phyloP scores from a whole-genome alignment of 345 rosid genomes.

The Lumnitzera littorea region DNA sequence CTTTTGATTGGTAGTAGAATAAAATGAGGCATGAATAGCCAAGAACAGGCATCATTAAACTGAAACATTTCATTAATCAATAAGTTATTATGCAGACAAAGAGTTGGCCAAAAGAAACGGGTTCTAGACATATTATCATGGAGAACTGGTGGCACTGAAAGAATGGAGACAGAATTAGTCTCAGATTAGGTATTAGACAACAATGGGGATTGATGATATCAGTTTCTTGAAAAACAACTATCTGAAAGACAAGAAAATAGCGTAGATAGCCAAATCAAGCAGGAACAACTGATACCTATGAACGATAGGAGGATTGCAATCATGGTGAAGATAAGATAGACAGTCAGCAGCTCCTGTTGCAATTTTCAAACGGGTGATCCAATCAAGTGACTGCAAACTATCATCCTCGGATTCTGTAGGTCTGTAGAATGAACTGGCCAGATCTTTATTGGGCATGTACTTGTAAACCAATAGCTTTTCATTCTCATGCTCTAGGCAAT shows the following conservation, averaged over 20 bases:
- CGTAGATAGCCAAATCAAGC: conserved; percentile 4
- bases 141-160: too few species aligned
- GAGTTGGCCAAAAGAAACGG: too few species aligned
- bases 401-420: conserved; percentile 43
- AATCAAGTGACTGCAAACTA: conserved; percentile 66
- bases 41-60: too few species aligned
- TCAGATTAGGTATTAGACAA: not conserved
- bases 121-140: too few species aligned
- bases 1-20: too few species aligned
- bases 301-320: conserved; percentile 79
- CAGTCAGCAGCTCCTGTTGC: conserved; percentile 90
- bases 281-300: conserved; percentile 55
- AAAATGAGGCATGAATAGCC: too few species aligned
- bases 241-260: not conserved
- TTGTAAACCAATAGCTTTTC: conserved; percentile 82
- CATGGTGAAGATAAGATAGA: conserved; percentile 78
- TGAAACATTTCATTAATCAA: too few species aligned
- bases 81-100: too few species aligned
- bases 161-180: too few species aligned
- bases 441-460: conserved; percentile 71
- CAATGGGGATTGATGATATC: not conserved
- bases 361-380: conserved; percentile 92
- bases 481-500: conserved; percentile 58
- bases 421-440: conserved; percentile 64
- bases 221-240: not conserved